A percentile compares a stretch with the other conserved stretches of the same genome.
These are phyloP conservation scores for Monilinia vaccinii-corymbosi DNA, from an alignment of 2,329 filamentous ascomycete species.

Conservation along the genomic window DNA sequence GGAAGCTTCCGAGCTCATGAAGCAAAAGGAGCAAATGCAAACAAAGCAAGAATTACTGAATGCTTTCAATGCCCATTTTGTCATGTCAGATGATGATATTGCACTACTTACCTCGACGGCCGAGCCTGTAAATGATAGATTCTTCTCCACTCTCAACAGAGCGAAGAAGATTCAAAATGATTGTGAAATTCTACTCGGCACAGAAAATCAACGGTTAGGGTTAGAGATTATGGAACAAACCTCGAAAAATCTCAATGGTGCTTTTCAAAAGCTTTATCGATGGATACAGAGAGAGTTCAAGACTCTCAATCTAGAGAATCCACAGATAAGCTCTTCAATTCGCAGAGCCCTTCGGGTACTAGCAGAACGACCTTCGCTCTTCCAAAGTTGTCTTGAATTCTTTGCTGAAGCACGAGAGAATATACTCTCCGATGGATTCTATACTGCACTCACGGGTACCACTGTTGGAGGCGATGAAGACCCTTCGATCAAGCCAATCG, in stretches of 20 bases:
- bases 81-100: constrained; percentile 73
- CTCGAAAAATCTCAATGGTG: constrained; percentile 75
- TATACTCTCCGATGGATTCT: constrained; percentile 81
- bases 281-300: constrained; percentile 96
- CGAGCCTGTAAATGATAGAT: constrained; percentile 75
- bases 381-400: constrained; percentile 87
- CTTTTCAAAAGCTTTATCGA: constrained; percentile 90
- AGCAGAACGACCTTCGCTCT: constrained; percentile 79
- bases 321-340: constrained; percentile 80
- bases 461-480: constrained; percentile 49
- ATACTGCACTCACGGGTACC: constrained; percentile 73
- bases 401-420: constrained; percentile 87
- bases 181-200: constrained; percentile 79
- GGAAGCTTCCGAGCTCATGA: constrained; percentile 66
- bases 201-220: constrained; percentile 80
- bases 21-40: constrained; percentile 65
- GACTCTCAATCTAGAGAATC: constrained; percentile 84
- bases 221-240: constrained; percentile 87
- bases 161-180: constrained; percentile 84
- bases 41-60: constrained; percentile 69
- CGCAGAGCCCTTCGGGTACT: constrained; percentile 76
- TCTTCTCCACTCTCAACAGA: constrained; percentile 68
- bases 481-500: constrained; percentile 73
- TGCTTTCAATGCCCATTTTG: constrained; percentile 73
- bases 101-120: constrained; percentile 66